phyloP scores from a whole-genome alignment of 2,329 filamentous ascomycete species.

The Colletotrichum spaethianum region DNA sequence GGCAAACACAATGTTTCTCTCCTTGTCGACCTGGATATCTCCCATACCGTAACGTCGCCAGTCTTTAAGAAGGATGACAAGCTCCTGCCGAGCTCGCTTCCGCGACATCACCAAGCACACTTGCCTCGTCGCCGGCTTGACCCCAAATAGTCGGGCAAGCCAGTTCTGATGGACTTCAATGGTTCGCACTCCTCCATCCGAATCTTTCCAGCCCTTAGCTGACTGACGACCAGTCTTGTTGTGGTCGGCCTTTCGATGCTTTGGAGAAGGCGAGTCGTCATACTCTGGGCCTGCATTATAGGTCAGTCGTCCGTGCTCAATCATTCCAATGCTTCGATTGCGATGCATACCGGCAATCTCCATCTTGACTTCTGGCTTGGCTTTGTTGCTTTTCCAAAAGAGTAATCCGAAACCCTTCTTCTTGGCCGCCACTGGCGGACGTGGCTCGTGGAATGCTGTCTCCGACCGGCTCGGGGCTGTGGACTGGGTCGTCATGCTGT shows the following conservation, averaged over 20 bases:
- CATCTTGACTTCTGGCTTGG: conserved; percentile 58
- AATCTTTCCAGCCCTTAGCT: conserved; percentile 51
- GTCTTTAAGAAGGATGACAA: conserved; percentile 80
- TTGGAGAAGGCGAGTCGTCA: conserved; percentile 48
- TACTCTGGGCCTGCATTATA: conserved; percentile 49
- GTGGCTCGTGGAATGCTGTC: conserved; percentile 3
- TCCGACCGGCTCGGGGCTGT: conserved; percentile 39
- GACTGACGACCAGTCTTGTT: conserved; percentile 39
- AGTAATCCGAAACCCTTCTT: conserved; percentile 68
- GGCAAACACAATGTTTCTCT: conserved; percentile 84
- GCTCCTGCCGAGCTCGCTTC: conserved; percentile 81
- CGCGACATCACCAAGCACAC: conserved; percentile 81
- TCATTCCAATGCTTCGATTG: neutral
- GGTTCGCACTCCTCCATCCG: conserved; percentile 60
- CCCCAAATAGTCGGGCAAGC: conserved; percentile 89
- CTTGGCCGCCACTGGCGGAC: conserved; percentile 42
- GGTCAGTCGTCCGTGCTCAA: conserved; percentile 38
- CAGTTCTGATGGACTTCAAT: conserved; percentile 84
- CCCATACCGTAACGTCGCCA: conserved; percentile 88
- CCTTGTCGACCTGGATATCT: conserved; percentile 84
- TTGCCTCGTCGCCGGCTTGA: conserved; percentile 84
- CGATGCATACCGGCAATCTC: conserved; percentile 59
- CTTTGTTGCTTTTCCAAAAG: conserved; percentile 69
- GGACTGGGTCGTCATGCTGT: conserved; percentile 38
- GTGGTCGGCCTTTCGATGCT: conserved; percentile 45